Percentiles rank a stretch among this genome's conserved stretches.
These are phyloP conservation scores for Aurantiochytrium sp. DNA, from an alignment of 108 stramenopile genomes.

Conservation along the genomic window DNA sequence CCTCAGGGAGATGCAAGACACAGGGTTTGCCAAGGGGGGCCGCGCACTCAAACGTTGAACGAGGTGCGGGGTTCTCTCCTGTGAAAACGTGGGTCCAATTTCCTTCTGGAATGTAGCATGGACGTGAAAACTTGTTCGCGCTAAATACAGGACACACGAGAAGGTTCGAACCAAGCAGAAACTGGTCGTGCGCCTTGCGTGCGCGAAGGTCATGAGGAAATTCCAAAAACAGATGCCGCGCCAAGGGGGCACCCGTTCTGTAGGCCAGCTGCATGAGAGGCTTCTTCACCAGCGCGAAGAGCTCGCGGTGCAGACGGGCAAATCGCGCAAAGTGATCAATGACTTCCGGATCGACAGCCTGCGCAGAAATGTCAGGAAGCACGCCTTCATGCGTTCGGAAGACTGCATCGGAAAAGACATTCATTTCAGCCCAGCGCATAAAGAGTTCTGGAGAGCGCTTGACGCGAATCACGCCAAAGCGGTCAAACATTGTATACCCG, in stretches of 20 bases:
- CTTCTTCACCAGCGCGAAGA: background rate
- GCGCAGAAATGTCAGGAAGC: background rate
- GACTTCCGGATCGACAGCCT: background rate
- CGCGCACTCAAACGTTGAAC: background rate
- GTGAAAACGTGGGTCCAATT: background rate
- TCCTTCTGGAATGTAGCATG: background rate
- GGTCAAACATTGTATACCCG: constrained; percentile 16
- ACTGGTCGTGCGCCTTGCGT: background rate
- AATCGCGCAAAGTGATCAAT: background rate
- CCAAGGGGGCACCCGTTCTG: background rate
- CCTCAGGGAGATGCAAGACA: background rate
- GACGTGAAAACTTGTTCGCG: background rate
- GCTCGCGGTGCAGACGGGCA: background rate
- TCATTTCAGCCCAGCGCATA: constrained; percentile 16
- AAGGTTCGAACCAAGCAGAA: constrained; percentile 3
- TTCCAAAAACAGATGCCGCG: background rate
- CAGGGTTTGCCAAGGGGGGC: background rate
- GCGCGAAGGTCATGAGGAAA: background rate
- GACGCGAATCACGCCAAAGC: background rate
- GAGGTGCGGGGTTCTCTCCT: background rate
- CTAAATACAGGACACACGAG: background rate
- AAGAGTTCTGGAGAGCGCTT: background rate
- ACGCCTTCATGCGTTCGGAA: constrained; percentile 15
- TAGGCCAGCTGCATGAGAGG: background rate
- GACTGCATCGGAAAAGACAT: background rate